Conservation (phyloP, 352 stramenopile genomes). For the Globisporangium rhizosaccharum region DNA sequence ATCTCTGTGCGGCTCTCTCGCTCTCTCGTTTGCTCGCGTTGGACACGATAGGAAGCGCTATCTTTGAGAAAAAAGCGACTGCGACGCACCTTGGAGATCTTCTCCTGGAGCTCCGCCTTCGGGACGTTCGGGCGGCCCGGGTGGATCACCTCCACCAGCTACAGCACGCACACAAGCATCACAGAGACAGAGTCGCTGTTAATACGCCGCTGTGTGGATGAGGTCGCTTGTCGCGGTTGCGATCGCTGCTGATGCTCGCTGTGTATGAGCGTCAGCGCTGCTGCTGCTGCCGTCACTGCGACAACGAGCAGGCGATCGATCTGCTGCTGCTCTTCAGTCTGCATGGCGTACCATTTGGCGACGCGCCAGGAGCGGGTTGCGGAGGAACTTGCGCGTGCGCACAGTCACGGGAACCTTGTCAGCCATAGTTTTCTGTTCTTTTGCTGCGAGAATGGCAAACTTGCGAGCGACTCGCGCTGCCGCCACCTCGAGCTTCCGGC, state of each 20-base stretch:
- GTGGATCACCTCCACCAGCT: slow-evolving; percentile 98
- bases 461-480: slow-evolving; percentile 6
- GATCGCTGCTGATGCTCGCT: neutral
- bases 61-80: neutral
- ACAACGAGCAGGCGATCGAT: too few species aligned
- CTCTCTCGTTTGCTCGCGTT: slow-evolving; percentile 1
- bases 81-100: slow-evolving; percentile 91
- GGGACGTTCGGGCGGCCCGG: slow-evolving; percentile 95
- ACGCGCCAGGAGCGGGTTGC: slow-evolving; percentile 96
- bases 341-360: slow-evolving; percentile 93
- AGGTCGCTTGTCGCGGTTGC: neutral
- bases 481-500: slow-evolving; percentile 13
- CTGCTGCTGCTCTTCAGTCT: too few species aligned
- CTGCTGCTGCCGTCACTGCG: neutral
- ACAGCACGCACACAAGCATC: slow-evolving; percentile 4
- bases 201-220: neutral
- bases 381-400: slow-evolving; percentile 98
- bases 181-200: neutral
- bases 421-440: slow-evolving; percentile 85
- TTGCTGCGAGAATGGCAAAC: slow-evolving; percentile 41
- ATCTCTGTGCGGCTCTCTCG: too few species aligned
- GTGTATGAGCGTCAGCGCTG: neutral
- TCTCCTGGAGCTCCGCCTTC: slow-evolving; percentile 97
- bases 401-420: slow-evolving; percentile 95
- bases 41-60: neutral